Base-by-base conservation (phyloP, 208 protist genomes). In the Crithidia fasciculata region DNA sequence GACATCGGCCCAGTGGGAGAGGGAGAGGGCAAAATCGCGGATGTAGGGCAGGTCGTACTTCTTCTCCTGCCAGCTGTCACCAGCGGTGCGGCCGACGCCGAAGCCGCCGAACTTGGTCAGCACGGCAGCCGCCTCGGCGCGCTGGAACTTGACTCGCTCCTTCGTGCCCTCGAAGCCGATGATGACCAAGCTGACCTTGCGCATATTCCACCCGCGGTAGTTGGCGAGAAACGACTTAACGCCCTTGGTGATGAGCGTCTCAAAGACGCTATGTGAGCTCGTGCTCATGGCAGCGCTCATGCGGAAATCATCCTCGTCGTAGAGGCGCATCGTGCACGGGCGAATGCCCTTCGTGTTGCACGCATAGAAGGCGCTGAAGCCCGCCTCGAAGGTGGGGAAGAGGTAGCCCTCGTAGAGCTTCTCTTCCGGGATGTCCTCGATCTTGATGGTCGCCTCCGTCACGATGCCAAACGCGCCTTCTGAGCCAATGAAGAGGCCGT, bases 401-500 rank as follows among this genome's bases (percentile, higher is more conserved):
- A 97, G 81, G 76, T 92, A 97, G 43, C 94, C 94, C 62, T 95
- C 95, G 74, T 95, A 96, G 18, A 85, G 76, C 74, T 84, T 87
- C 69, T 81, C 72, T 76, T 94, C 85, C 13, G 97, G 97, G 58
- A 97, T 86, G 12, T 76, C 84, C 71, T 97, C 91, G 43, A 98
- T 71, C 74, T 96, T 96, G 67, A 98, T 73, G 19, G 89, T 95
- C 4, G 90, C 94, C 78, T 98, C 89, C 5, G 97, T 99, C 37
- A 99, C 84, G 68, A 99, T 92, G 61, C 97, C 97, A 72, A 99
- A 95, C 37, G 85, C 85, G 15, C 97, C 97, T 68, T 99, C 96
- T 8, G 89, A 96, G 55, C 97, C 96, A 10, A 97, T 84, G 41
- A 98, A 93, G 59, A 98, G 80, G 6, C 90, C 93, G 72, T 98